Percentiles rank a stretch among this genome's conserved stretches.
Evolutionary conservation across 352 stramenopile species (phyloP).

Genomic region (Globisporangium solare): DNA sequence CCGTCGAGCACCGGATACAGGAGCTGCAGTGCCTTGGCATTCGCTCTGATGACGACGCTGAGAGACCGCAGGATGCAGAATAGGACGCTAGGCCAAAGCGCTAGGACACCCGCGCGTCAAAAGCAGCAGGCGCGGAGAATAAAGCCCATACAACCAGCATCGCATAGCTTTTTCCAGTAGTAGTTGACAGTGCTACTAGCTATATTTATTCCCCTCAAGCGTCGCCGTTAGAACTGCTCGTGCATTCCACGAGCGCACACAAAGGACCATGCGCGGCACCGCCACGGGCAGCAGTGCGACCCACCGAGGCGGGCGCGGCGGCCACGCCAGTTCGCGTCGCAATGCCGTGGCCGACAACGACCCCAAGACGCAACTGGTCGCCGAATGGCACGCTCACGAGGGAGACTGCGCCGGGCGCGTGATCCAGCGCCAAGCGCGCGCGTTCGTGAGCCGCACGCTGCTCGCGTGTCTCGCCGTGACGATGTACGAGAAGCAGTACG

Average conservation of each 20-base stretch:
- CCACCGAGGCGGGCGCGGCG: slow-evolving; percentile 20
- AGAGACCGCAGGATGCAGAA: slow-evolving; percentile 1
- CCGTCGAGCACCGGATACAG: slow-evolving; percentile 58
- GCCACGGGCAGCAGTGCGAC: slow-evolving; percentile 10
- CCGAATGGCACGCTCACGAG: slow-evolving; percentile 55
- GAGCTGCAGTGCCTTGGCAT: slow-evolving; percentile 9
- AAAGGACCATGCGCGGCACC: slow-evolving; percentile 1
- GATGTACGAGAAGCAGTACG: slow-evolving; percentile 59
- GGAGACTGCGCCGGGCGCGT: slow-evolving; percentile 42
- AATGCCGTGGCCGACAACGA: slow-evolving; percentile 19
- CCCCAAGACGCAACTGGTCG: slow-evolving; percentile 34
- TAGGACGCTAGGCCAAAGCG: background rate
- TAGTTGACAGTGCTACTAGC: no score
- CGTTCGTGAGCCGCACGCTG: slow-evolving; percentile 34
- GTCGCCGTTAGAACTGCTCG: background rate
- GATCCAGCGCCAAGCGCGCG: slow-evolving; percentile 37
- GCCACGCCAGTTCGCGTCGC: slow-evolving; percentile 15
- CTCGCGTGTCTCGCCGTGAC: slow-evolving; percentile 31
- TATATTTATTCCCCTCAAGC: background rate
- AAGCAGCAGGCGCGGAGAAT: no score
- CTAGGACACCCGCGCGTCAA: no score
- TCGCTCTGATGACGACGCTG: background rate
- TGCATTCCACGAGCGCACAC: slow-evolving; percentile 1
- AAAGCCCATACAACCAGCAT: no score
- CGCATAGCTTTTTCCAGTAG: no score